Evolutionary conservation across 1,139 yeast species (phyloP).

Genomic region (Sugiyamaella xylanicola): DNA sequence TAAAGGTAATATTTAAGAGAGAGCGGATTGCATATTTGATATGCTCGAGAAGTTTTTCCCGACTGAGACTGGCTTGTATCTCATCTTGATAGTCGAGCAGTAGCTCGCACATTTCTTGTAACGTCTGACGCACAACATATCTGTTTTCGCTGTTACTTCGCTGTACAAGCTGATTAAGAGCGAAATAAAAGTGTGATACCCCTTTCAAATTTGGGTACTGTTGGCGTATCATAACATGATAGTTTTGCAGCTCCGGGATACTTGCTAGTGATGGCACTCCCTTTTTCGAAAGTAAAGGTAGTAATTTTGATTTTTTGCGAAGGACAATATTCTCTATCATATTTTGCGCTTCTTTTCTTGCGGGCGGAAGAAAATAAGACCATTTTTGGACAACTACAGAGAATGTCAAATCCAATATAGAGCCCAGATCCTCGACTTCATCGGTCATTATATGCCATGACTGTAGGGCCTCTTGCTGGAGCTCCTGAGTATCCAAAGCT

Average conservation of each 20-base stretch:
- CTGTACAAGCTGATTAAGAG: slow-evolving; percentile 37
- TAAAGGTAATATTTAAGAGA: slow-evolving; percentile 60
- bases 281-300: slow-evolving; percentile 29
- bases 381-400: slow-evolving; percentile 69
- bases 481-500: slow-evolving; percentile 63
- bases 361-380: slow-evolving; percentile 40
- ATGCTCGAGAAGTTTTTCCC: slow-evolving; percentile 39
- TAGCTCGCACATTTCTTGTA: slow-evolving; percentile 63
- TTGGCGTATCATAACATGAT: slow-evolving; percentile 21
- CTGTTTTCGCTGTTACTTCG: slow-evolving; percentile 68
- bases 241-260: slow-evolving; percentile 31
- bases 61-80: slow-evolving; percentile 44
- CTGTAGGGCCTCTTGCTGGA: slow-evolving; percentile 63
- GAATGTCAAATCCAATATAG: slow-evolving; percentile 57
- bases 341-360: slow-evolving; percentile 29
- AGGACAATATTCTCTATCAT: slow-evolving; percentile 29
- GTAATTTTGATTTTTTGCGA: slow-evolving; percentile 21
- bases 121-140: slow-evolving; percentile 76
- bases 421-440: slow-evolving; percentile 51
- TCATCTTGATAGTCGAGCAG: slow-evolving; percentile 52
- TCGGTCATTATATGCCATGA: slow-evolving; percentile 65
- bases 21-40: slow-evolving; percentile 55
- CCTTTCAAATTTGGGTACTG: slow-evolving; percentile 14
- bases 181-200: slow-evolving; percentile 7
- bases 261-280: slow-evolving; percentile 35